phyloP scores from a whole-genome alignment of 1,284 basidiomycete species.

The Exsudoporus floridanus region DNA sequence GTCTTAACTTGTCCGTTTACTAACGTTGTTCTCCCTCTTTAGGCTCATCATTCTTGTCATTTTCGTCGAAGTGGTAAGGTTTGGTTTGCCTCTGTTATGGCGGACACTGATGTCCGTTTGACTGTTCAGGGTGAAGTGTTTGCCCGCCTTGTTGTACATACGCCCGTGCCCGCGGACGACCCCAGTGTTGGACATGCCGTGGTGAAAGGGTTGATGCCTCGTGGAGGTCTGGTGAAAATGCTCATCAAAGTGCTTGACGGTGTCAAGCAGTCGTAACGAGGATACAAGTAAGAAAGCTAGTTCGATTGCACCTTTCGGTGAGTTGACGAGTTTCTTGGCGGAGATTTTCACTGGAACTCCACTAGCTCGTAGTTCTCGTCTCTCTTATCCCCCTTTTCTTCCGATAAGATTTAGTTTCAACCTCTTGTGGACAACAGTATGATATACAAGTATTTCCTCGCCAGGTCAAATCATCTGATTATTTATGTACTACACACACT shows the following conservation, averaged over 20 bases:
- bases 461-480: background rate
- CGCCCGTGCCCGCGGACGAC: background rate
- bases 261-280: constrained; percentile 8
- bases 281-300: background rate
- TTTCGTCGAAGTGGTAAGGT: constrained; percentile 72
- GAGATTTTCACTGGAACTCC: background rate
- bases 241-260: constrained; percentile 23
- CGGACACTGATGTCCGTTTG: background rate
- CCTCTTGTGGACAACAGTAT: background rate
- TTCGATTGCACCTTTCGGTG: background rate
- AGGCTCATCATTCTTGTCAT: constrained; percentile 89
- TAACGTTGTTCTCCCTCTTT: background rate
- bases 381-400: background rate
- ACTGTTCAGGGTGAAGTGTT: constrained; percentile 71
- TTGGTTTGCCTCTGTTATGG: background rate
- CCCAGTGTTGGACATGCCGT: constrained; percentile 8
- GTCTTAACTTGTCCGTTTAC: background rate
- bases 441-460: background rate
- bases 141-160: constrained; percentile 74
- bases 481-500: constrained; percentile 4
- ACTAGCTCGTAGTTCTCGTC: background rate
- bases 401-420: background rate
- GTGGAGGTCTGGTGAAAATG: constrained; percentile 26
- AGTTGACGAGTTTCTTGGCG: background rate
- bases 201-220: constrained; percentile 21